Base-by-base conservation (phyloP, 371 early-diverging fungal genomes). In the Choanephora cucurbitarum region DNA sequence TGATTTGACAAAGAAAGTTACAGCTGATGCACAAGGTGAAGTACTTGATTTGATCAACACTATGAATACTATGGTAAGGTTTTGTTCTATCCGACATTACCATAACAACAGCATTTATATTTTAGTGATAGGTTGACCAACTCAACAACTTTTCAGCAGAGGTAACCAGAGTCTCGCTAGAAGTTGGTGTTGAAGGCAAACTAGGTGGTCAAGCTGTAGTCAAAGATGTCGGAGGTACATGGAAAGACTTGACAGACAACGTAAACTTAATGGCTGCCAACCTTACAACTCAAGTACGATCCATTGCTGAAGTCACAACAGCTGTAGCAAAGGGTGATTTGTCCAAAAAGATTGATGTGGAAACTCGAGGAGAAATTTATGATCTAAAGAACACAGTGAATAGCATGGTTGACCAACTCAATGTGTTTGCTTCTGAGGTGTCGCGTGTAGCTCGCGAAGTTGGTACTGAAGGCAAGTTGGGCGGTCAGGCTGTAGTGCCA, bases 301-400 rank as follows among this genome's bases (percentile, higher is more conserved):
- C 80, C 1, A 81, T 80, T 57, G 81, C 81, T 15, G 72, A 73
- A 34, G 81, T 83, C 33, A 77, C 83, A 4, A 74, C 78, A 9
- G 78, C 83, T 2, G 83, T 81, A 1, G 79, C 85, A 2, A 71
- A 67, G 2, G 86, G 85, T 13, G 84, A 86, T 63, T 72, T 81
- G 28, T 80, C 79, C 8, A 74, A 79, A 28, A 79, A 78, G 64
- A 84, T 89, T 47, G 85, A 81, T 17, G 80, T 86, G 7, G 83
- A 85, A 41, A 82, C 84, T 2, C 69, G 73, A 24, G 85, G 85
- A 17, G 85, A 87, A 64, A 85, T 85, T 77, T 77, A 82, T 22
- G 59, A 58, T 3, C 77, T 87, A 46, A 85, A 87, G 67, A 81
- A 83, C 39, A 83, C 81, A 55, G 85, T 87, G 44, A 85, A 87